Evolutionary conservation across 169 alveolate genomes (phyloP), one percentile per base, ranked within the genome.

Genomic region (Theileria orientalis): DNA sequence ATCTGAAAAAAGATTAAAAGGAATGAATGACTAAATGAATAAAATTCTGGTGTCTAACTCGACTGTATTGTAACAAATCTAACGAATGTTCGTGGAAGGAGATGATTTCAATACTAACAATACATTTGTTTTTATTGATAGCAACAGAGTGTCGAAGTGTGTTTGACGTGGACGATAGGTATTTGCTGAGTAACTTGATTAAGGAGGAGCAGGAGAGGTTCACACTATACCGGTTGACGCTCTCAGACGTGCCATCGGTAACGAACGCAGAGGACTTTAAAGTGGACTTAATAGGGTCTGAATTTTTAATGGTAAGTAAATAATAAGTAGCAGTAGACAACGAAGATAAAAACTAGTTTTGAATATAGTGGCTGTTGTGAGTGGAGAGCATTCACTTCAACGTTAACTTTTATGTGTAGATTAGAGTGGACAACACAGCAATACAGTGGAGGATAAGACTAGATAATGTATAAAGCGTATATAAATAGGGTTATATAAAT

Each of bases 221-320:
- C 46, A 69, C 68, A 1, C 21, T 78, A 32, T 78, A 78, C 29
- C 44, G 33, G 29, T 56, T 78, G 66, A 60, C 69, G 30, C 68
- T 78, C 23, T 11, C 63, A 32, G 52, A 59, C 37, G 83, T 78
- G 49, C 83, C 86, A 14, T 35, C 29, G 3, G 33, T 21, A 1
- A 71, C 61, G 32, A 69, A 33, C 30, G 86, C 86, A 1, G 82
- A 78, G 5, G 86, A 78, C 60, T 78, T 70, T 23, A 70, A 59
- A 47, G 82, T 78, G 19, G 82, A 78, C 51, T 75, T 78, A 29
- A 59, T 78, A 3, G 86, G 83, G n/a, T 66, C 86, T 8, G 80
- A 78, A 52, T 70, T 78, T 42, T 44, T 54, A 14, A 59, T 64
- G 5, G 86, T 78, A 57, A 0, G 80, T 69, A 61, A 8, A 21